Conservation (phyloP, 2,329 filamentous ascomycete species). For the Fusarium sp. region DNA sequence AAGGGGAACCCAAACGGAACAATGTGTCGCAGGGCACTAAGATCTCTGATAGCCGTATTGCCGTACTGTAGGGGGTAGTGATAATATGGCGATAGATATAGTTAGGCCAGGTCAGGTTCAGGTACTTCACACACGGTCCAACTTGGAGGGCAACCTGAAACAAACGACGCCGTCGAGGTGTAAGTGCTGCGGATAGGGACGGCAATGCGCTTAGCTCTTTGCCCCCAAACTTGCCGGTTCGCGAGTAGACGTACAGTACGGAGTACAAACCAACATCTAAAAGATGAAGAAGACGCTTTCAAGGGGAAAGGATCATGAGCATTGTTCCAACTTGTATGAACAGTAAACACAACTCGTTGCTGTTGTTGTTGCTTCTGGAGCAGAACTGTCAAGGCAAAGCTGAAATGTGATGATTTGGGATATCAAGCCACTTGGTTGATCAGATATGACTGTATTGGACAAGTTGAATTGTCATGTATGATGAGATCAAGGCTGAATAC, state of each 20-base stretch:
- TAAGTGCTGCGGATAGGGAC: slow-evolving; percentile 28
- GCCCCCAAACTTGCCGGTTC: not conserved
- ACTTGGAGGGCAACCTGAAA: slow-evolving; percentile 47
- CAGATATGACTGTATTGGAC: not conserved
- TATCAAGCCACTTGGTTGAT: slow-evolving; percentile 1
- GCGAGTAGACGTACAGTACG: slow-evolving; percentile 2
- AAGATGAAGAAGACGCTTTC: not conserved
- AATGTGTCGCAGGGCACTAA: slow-evolving; percentile 32
- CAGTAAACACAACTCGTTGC: too few relatives aligned
- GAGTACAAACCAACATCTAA: not conserved
- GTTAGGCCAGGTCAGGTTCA: slow-evolving; percentile 2
- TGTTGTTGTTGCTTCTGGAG: too few relatives aligned
- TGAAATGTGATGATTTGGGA: not conserved
- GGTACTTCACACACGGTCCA: slow-evolving; percentile 36
- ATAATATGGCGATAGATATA: not conserved
- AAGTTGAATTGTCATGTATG: slow-evolving; percentile 11
- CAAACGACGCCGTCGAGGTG: slow-evolving; percentile 36
- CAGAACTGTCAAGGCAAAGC: not conserved
- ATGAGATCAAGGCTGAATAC: not conserved
- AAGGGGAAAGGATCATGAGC: too few relatives aligned
- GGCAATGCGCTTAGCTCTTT: slow-evolving; percentile 20
- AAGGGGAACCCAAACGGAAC: slow-evolving; percentile 26
- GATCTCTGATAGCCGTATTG: slow-evolving; percentile 36
- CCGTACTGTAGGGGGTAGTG: not conserved
- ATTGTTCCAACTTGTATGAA: too few relatives aligned